phyloP scores from a whole-genome alignment of 148 eudicot genomes.

The Mesembryanthemum crystallinum region DNA sequence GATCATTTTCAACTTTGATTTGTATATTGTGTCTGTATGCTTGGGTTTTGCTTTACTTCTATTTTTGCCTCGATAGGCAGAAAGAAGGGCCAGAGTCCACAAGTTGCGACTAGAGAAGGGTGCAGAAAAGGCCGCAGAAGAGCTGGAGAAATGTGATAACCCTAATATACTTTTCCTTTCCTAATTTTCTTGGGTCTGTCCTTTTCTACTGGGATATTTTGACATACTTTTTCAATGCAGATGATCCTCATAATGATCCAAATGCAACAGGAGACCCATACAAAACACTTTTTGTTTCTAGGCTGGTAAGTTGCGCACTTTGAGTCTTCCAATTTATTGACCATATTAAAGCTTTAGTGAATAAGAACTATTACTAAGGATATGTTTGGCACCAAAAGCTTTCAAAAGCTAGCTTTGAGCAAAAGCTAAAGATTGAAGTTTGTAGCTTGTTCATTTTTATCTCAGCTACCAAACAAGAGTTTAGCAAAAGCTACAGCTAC shows the following conservation, averaged over 20 bases:
- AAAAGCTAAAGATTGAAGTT: too few species aligned
- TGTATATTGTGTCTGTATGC: background rate
- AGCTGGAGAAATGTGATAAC: constrained; percentile 76
- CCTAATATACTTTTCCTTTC: background rate
- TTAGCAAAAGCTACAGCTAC: too few species aligned
- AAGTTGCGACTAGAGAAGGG: constrained; percentile 80
- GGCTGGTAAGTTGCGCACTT: constrained; percentile 64
- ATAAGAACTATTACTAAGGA: too few species aligned
- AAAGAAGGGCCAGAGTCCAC: constrained; percentile 84
- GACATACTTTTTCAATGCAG: constrained; percentile 38
- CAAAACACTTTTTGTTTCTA: constrained; percentile 92
- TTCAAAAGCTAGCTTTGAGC: too few species aligned
- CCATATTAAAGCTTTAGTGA: background rate
- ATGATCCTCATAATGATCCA: constrained; percentile 81
- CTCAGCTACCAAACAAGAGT: too few species aligned
- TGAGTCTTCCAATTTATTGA: too few species aligned
- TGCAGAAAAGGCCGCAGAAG: constrained; percentile 91
- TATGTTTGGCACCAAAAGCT: too few species aligned
- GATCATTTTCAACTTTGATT: background rate
- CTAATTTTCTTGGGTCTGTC: background rate
- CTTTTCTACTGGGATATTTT: background rate
- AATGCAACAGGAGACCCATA: constrained; percentile 88
- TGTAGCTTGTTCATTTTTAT: too few species aligned
- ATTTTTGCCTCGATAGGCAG: background rate
- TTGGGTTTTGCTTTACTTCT: background rate